Conservation (phyloP, 2,329 filamentous ascomycete genomes). For the Calonectria multiphialidica region DNA sequence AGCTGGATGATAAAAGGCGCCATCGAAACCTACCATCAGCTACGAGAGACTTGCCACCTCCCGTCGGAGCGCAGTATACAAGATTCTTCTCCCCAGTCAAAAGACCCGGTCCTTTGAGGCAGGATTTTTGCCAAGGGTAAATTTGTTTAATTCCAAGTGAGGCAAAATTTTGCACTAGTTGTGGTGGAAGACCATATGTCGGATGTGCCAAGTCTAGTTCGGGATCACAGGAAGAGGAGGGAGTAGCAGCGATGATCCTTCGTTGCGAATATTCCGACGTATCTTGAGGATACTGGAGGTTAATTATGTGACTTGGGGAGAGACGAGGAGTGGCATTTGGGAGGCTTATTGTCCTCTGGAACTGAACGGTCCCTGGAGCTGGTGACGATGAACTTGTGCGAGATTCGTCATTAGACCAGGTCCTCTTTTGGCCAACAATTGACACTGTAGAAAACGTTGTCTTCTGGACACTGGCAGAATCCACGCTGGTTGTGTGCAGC, state of each 20-base stretch:
- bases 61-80: constrained; percentile 84
- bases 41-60: constrained; percentile 82
- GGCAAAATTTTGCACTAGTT: constrained; percentile 74
- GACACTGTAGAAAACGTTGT: constrained; percentile 54
- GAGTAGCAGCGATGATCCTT: constrained; percentile 63
- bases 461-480: constrained; percentile 56
- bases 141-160: constrained; percentile 77
- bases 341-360: constrained; percentile 50
- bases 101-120: constrained; percentile 75
- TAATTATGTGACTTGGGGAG: constrained; percentile 60
- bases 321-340: constrained; percentile 47
- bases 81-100: constrained; percentile 75
- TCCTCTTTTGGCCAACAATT: constrained; percentile 63
- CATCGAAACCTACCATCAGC: constrained; percentile 63
- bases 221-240: constrained; percentile 63
- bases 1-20: background rate
- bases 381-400: constrained; percentile 21
- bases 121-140: constrained; percentile 85
- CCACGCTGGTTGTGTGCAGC: constrained; percentile 64
- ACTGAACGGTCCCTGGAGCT: constrained; percentile 36
- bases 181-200: constrained; percentile 70
- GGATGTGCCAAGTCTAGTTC: constrained; percentile 72
- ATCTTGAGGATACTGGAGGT: constrained; percentile 40
- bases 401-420: constrained; percentile 40
- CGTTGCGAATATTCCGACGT: constrained; percentile 70